Evolutionary conservation across 768 basidiomycete genomes (phyloP), one percentile per base, ranked within the genome.

Genomic region (Aureoboletus auriporus): DNA sequence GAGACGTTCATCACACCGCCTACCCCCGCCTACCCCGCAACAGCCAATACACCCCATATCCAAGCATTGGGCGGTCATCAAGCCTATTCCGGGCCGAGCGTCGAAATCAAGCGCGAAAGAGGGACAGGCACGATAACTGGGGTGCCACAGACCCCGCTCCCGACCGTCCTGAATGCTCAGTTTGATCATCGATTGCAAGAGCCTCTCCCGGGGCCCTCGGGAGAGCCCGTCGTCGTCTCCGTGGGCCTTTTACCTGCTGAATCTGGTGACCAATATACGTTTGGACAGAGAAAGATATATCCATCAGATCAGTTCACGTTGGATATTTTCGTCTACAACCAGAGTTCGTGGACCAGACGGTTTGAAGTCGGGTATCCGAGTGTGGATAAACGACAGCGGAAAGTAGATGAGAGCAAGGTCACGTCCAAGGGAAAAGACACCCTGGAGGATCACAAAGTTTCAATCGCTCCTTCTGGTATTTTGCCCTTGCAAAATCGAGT

Each of bases 251-350:
- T 73, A 17, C 64, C 63, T 9, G 49, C 61, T 1, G 59, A 58
- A 10, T 55, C 57, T 40, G 50, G 55, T 31, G 48, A 52, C 29
- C 9, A 50, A 44, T 28, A 35, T 33, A 27, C 30, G 27, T 29
- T 52, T 17, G 58, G 56, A 42, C 63, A 61, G 41, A 75, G 68
- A 52, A 80, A 72, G 68, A 82, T 93, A 59, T 84, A 80, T 53
- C 86, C 87, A 14, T 70, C 86, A 26, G 82, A 89, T 56, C 71
- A 76, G 42, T 93, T 93, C 62, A 84, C 82, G 43, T 66, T 93
- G 57, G 90, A 93, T 52, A 84, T 93, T 3, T 93, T 93, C 57
- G 88, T 93, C 46, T 92, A 85, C 58, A 93, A 93, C 58, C 84
- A 84, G 67, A 83, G 80, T 39, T 71, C 78, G 38, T 83, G 86